Evolutionary conservation across 305 asterid genomes (phyloP).

Genomic region (Solanum hybrid): DNA sequence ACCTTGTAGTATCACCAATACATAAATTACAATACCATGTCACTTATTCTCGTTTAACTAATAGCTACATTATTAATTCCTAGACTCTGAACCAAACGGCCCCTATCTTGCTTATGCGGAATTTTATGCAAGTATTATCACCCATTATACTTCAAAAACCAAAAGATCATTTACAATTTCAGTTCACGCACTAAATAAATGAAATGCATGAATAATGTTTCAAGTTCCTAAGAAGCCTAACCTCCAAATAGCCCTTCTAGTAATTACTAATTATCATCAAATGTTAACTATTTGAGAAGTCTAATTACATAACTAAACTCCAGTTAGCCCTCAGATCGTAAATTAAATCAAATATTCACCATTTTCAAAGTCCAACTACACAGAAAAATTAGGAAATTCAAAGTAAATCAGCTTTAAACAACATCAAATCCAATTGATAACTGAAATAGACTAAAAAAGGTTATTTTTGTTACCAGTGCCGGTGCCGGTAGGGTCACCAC

Average conservation of each 20-base stretch:
- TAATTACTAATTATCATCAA: not conserved
- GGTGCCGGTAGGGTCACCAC: conserved; percentile 80
- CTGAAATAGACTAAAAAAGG: not conserved
- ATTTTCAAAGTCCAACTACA: not conserved
- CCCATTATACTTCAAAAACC: not conserved
- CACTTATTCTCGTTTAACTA: not conserved
- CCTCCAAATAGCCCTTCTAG: not conserved
- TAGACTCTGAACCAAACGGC: not conserved
- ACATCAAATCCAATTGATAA: not conserved
- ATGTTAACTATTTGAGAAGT: not conserved
- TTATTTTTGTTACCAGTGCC: conserved; percentile 46
- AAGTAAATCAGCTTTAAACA: not conserved
- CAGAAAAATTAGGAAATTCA: not conserved
- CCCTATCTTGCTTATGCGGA: not conserved
- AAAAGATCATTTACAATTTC: not conserved
- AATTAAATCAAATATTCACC: not conserved
- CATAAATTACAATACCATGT: not conserved
- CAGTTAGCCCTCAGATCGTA: not conserved
- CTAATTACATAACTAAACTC: not conserved
- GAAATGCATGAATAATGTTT: not conserved
- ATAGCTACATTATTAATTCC: not conserved
- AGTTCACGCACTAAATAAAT: not conserved
- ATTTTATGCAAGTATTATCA: not conserved
- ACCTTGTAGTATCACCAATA: not conserved
- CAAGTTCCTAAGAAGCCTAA: not conserved